These are phyloP conservation scores for Vigna trinervia DNA, from an alignment of 306 rosid species.

Conservation along the genomic window DNA sequence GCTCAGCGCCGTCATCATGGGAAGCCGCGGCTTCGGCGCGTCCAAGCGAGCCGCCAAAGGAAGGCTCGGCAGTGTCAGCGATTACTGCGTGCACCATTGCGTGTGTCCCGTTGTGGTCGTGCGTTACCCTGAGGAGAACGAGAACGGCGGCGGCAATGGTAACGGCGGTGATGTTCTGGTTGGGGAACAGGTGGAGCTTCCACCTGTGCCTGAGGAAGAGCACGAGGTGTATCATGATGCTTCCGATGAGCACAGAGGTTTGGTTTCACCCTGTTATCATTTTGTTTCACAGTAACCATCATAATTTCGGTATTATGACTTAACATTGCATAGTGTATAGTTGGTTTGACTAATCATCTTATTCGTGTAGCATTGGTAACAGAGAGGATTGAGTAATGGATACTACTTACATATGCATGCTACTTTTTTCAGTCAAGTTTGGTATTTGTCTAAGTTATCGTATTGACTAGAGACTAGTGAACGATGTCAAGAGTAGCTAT, in stretches of 20 bases:
- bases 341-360: neutral
- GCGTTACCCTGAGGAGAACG: constrained; percentile 67
- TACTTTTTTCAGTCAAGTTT: neutral
- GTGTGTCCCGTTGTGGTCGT: constrained; percentile 93
- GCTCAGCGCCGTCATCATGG: constrained; percentile 92
- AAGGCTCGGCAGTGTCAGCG: constrained; percentile 87
- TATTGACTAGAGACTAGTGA: neutral
- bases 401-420: neutral
- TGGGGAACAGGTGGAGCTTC: constrained; percentile 63
- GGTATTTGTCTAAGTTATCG: neutral
- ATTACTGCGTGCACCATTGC: constrained; percentile 89
- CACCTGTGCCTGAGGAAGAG: constrained; percentile 89
- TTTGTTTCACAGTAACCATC: neutral
- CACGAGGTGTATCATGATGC: constrained; percentile 67
- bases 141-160: constrained; percentile 10
- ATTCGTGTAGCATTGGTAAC: neutral
- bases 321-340: neutral
- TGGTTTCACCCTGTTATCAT: neutral
- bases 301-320: neutral
- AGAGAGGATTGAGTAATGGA: neutral
- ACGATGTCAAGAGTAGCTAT: too few species aligned
- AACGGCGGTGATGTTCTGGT: constrained; percentile 11
- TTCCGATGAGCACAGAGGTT: constrained; percentile 69
- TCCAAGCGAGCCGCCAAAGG: constrained; percentile 55
- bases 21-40: constrained; percentile 89